Base-by-base conservation (phyloP, 306 rosid species). In the Herpetospermum pedunculosum region DNA sequence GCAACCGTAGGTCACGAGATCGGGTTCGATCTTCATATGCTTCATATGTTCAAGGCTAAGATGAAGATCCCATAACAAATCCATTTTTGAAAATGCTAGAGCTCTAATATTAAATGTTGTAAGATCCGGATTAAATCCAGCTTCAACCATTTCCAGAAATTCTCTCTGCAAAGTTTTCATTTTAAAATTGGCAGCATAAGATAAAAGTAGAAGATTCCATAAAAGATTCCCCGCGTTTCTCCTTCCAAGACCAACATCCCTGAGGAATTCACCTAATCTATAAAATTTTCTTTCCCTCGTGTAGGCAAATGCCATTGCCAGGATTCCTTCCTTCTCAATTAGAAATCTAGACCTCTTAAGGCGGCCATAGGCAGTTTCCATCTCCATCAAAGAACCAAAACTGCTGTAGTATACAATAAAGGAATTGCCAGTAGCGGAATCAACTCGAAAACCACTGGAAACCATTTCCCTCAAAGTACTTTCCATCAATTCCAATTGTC, bases 111-210 rank as follows among this genome's bases (percentile, higher is more conserved):
- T 94, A 70, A 94, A 91, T 35, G 96, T 91, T 0, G 95, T 89
- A 73, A 94, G 46, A 84, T 94, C 97, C 0, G 97, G 98, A 23
- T 10, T 70, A 70, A 91, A 90, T 30, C 94, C 92, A 25, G 84
- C 85, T 77, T 87, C 91, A 35, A 84, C 83, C 98, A 94, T 94
- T 74, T 73, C 78, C 59, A 94, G 30, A 85, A 91, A 91, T 76
- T 91, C 98, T 70, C 85, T 83, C 80, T 91, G 98, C 79, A 91
- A 79, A 85, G 84, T 94, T 81, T 91, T 94, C 97, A 91, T 94
- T 75, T 91, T 94, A 58, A 94, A 94, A 84, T 89, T 85, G 30
- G 88, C 91, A 58, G 97, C 96, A 76, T 88, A 94, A 50, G 98
- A 91, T 58, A 94, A 81, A 78, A 94, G 78, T 80, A 94, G 64